phyloP scores from a whole-genome alignment of 2,329 filamentous ascomycete species.

The Huntiella decipiens region DNA sequence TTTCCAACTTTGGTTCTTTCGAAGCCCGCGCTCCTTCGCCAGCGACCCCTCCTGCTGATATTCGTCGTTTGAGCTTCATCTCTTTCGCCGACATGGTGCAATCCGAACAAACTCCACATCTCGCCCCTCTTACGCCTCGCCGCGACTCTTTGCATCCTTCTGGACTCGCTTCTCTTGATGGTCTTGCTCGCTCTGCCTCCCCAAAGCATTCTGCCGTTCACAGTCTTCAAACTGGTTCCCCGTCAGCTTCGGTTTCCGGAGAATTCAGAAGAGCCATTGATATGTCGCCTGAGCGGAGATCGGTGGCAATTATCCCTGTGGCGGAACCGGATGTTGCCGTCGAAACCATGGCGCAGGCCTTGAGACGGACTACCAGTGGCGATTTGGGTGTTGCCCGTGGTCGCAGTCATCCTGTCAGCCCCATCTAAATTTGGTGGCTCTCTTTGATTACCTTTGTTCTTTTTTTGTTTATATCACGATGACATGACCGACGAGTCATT shows the following conservation, averaged over 20 bases:
- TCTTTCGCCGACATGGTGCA: constrained; percentile 94
- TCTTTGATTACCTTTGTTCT: background rate
- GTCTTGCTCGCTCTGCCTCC: constrained; percentile 51
- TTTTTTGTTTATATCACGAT: too few relatives aligned
- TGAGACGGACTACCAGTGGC: constrained; percentile 67
- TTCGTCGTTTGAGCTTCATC: constrained; percentile 79
- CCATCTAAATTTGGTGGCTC: constrained; percentile 24
- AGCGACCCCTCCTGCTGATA: constrained; percentile 26
- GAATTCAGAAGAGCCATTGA: constrained; percentile 34
- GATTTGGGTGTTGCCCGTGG: constrained; percentile 38
- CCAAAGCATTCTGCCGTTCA: constrained; percentile 58
- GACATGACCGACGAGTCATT: too few relatives aligned
- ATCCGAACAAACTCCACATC: constrained; percentile 49
- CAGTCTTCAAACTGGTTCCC: constrained; percentile 40
- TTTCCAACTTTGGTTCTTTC: constrained; percentile 58
- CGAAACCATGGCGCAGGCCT: constrained; percentile 82
- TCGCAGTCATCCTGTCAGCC: constrained; percentile 39
- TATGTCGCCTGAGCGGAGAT: constrained; percentile 40
- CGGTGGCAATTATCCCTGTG: constrained; percentile 31
- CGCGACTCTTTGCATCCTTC: constrained; percentile 49
- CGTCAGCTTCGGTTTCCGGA: constrained; percentile 51
- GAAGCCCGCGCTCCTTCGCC: constrained; percentile 28
- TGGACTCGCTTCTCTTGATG: constrained; percentile 41
- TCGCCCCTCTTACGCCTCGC: constrained; percentile 25
- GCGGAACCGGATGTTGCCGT: constrained; percentile 53